Percentiles rank a stretch among this genome's conserved stretches.
Evolutionary conservation across 139 green algal genomes (phyloP).

Genomic region (Dunaliella sp.): DNA sequence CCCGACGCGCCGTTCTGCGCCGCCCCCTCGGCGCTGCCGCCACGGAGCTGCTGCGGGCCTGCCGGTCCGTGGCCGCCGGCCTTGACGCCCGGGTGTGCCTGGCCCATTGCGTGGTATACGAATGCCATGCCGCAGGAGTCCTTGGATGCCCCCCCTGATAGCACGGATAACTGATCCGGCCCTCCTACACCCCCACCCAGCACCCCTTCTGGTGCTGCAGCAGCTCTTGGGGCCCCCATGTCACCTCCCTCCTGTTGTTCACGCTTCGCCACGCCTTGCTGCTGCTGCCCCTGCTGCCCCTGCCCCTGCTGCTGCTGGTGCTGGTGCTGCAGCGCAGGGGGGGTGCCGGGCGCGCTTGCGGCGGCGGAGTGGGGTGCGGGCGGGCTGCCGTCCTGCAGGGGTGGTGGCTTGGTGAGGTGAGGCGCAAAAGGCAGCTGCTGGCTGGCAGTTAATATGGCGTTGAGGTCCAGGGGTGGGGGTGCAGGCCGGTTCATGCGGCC

Average conservation of each 20-base stretch:
- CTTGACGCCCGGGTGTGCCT: background rate
- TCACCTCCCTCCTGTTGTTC: background rate
- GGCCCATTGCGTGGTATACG: background rate
- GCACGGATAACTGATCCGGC: background rate
- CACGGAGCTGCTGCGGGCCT: too few relatives aligned
- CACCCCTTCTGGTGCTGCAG: background rate
- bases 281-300: background rate
- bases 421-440: background rate
- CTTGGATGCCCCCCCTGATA: background rate
- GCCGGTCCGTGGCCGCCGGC: too few relatives aligned
- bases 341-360: background rate
- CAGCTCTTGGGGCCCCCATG: background rate
- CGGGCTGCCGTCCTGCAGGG: background rate
- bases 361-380: background rate
- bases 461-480: background rate
- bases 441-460: background rate
- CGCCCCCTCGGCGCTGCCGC: too few relatives aligned
- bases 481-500: background rate
- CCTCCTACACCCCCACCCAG: background rate
- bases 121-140: background rate
- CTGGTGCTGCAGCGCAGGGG: background rate
- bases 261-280: background rate
- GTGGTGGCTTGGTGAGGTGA: background rate
- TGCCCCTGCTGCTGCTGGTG: background rate
- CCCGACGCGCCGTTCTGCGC: too few relatives aligned